These are phyloP conservation scores for Claviceps monticola DNA, from an alignment of 2,329 filamentous ascomycete species.

Conservation along the genomic window DNA sequence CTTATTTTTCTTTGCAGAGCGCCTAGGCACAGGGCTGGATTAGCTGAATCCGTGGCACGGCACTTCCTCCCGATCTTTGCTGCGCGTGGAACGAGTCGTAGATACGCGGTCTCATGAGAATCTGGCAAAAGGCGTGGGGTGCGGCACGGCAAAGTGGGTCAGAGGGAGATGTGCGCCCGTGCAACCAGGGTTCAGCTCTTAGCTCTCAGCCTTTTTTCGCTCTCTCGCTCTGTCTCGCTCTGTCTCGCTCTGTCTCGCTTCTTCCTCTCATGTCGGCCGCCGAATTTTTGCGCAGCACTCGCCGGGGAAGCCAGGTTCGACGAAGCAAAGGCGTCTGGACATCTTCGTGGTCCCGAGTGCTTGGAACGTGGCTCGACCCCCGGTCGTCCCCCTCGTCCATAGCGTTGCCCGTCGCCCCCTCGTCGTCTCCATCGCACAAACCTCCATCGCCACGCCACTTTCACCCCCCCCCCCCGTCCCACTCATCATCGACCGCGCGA, in stretches of 20 bases:
- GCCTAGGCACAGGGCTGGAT: background rate
- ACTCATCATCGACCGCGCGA: background rate
- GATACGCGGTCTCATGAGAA: background rate
- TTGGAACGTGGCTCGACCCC: constrained; percentile 4
- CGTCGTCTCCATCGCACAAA: background rate
- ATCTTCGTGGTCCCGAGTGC: background rate
- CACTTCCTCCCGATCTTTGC: background rate
- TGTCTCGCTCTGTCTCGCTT: background rate
- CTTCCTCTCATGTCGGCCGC: too few species aligned
- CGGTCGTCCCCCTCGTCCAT: background rate
- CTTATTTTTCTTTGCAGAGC: background rate
- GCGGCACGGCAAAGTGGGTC: background rate
- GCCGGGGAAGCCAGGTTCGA: constrained; percentile 1
- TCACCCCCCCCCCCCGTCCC: background rate
- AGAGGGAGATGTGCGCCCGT: background rate
- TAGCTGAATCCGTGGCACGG: too few species aligned
- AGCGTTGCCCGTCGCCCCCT: too few species aligned
- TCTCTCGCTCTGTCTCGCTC: background rate
- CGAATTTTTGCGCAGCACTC: background rate
- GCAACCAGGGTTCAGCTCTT: background rate
- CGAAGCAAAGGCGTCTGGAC: background rate
- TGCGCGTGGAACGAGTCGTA: background rate
- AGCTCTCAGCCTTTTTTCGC: background rate
- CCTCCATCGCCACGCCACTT: too few species aligned
- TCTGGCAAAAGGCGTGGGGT: background rate